Conservation (phyloP, 2,329 filamentous ascomycete genomes). For the Clonostachys rosea region DNA sequence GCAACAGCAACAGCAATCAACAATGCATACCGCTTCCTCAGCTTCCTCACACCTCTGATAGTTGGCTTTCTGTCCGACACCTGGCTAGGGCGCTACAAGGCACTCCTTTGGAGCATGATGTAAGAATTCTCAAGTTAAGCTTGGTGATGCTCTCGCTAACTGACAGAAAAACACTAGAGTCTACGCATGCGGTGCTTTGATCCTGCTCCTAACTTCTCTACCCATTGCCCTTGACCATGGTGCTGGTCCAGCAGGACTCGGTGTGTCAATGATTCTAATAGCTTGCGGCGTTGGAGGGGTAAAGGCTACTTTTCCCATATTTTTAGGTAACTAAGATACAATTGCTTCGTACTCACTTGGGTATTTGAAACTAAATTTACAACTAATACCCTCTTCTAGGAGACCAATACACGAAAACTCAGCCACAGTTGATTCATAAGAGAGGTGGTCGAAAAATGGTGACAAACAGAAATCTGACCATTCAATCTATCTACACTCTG, state of each 20-base stretch:
- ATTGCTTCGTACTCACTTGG: no score
- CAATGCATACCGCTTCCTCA: conserved; percentile 40
- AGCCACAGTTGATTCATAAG: conserved; percentile 24
- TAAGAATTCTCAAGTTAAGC: conserved; percentile 1
- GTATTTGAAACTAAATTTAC: no score
- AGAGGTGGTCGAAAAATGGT: no score
- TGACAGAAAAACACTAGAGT: conserved; percentile 15
- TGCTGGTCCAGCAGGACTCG: conserved; percentile 42
- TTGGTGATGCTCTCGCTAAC: no score
- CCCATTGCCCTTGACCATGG: conserved; percentile 25
- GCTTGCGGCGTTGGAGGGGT: conserved; percentile 65
- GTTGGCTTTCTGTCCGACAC: conserved; percentile 56
- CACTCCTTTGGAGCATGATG: conserved; percentile 39
- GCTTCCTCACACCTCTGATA: conserved; percentile 49
- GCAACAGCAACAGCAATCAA: conserved; percentile 38
- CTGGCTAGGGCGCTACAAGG: conserved; percentile 57
- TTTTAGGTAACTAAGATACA: conserved; percentile 4
- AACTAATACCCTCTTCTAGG: conserved; percentile 22
- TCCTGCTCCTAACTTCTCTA: conserved; percentile 46
- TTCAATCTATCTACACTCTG: no score
- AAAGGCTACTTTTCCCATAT: conserved; percentile 58
- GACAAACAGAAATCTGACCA: no score
- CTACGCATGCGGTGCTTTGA: conserved; percentile 52
- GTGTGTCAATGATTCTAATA: conserved; percentile 54
- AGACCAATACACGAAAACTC: conserved; percentile 36